phyloP scores from a whole-genome alignment of 345 rosid genomes.

The Sonneratia alba region DNA sequence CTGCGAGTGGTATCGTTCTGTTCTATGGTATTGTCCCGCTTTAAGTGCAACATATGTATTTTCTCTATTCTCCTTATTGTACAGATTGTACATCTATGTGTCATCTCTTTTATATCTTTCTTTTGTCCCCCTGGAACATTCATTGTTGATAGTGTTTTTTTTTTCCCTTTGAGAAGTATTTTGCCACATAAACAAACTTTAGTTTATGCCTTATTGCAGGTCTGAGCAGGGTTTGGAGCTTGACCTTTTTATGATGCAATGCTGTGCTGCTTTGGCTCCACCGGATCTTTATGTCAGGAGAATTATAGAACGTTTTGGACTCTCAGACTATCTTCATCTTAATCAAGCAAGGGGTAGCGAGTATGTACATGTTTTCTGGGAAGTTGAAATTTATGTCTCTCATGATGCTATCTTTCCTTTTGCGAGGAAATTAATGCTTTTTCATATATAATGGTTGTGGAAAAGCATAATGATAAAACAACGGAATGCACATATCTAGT shows the following conservation, averaged over 20 bases:
- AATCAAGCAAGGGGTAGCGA: constrained; percentile 41
- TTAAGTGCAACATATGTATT: constrained; percentile 6
- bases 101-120: background rate
- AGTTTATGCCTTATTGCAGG: constrained; percentile 41
- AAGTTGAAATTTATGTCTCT: background rate
- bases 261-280: constrained; percentile 94
- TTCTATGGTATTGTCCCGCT: constrained; percentile 49
- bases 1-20: constrained; percentile 75
- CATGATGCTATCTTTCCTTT: background rate
- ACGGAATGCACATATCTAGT: background rate
- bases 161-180: background rate
- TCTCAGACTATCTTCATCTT: constrained; percentile 50
- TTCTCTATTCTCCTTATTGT: background rate
- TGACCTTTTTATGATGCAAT: constrained; percentile 92
- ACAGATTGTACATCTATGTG: background rate
- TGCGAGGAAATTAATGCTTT: background rate
- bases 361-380: constrained; percentile 33
- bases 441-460: background rate
- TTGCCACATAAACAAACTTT: constrained; percentile 6
- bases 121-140: background rate
- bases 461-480: background rate
- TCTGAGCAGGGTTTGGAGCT: constrained; percentile 83
- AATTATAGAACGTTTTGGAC: constrained; percentile 75
- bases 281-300: constrained; percentile 69
- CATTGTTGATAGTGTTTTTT: background rate